Evolutionary conservation across 352 stramenopile species (phyloP), one percentile per base, ranked within the genome.

Genomic region (Globisporangium uncinulatum): DNA sequence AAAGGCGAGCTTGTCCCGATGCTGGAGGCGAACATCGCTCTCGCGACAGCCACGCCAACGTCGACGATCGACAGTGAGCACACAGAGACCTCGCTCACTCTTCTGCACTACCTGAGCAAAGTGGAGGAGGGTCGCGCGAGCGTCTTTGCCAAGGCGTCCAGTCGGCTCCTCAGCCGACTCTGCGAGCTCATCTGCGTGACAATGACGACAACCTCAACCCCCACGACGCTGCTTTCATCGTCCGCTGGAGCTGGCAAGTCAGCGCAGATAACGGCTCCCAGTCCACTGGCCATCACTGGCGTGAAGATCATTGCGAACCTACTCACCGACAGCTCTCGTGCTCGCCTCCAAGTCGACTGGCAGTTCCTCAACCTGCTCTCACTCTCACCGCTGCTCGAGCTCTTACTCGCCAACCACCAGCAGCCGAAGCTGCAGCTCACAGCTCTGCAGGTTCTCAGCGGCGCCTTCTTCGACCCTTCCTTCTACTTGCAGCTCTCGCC

Each of bases 251-350:
- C 9, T 41, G 4, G 21, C 10, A 37, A 32, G 41, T 6, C 4
- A 0, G 32, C 17, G 5, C 51, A 43, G 6, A n/a, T 14, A 2
- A 51, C 13, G 9, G 10, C 19, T 10, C 32, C 44, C 19, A 71
- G 15, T 24, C 21, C 19, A 2, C 13, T 63, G 52, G 56, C 65
- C 8, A 47, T 67, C 17, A 29, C 58, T 32, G 68, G 72, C 8
- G 52, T 84, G 9, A 86, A 83, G 48, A 53, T 87, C 2, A 48
- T 87, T 4, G 76, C 74, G 0, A 77, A 86, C 56, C 21, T 86
- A 5, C 56, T 87, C 32, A 69, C 44, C 14, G 69, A 76, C 56
- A 51, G 21, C 4, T 62, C 56, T 0, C 56, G 57, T 1, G 56
- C 72, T 14, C 69, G 62, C 6, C 63, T 65, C 9, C 56, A 34